Evolutionary conservation across 495 filamentous ascomycete genomes (phyloP).

Genomic region (Trypethelium eluteriae): DNA sequence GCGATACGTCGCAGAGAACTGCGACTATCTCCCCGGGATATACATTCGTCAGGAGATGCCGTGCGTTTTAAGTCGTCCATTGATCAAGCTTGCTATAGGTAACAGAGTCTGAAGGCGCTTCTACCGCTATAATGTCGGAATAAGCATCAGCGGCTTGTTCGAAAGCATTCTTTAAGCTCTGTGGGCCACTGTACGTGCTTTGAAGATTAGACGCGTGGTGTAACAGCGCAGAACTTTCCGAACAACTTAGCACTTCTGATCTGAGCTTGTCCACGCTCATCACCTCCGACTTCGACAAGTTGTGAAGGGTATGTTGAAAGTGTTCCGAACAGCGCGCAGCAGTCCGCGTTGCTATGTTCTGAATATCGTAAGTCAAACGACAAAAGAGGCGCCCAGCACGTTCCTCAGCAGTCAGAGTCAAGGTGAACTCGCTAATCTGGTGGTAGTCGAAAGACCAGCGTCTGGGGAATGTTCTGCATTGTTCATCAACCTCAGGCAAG

Average conservation of each 20-base stretch:
- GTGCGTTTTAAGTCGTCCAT: not conserved
- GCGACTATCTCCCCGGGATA: constrained; percentile 30
- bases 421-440: not conserved
- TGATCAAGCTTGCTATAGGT: not conserved
- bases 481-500: not conserved
- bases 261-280: too few relatives aligned
- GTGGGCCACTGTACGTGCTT: not conserved
- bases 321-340: too few relatives aligned
- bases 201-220: constrained; percentile 3
- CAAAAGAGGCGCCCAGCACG: not conserved
- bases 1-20: constrained; percentile 31
- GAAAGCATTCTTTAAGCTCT: constrained; percentile 13
- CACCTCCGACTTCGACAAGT: too few relatives aligned
- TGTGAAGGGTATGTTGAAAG: too few relatives aligned
- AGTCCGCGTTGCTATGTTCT: not conserved
- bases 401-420: not conserved
- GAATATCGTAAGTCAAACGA: not conserved
- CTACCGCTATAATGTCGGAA: not conserved
- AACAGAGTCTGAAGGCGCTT: not conserved
- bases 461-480: not conserved
- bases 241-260: too few relatives aligned
- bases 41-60: not conserved
- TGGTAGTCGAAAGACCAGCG: not conserved
- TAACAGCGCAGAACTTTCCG: not conserved
- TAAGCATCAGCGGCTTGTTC: constrained; percentile 7